Evolutionary conservation across 352 stramenopile genomes (phyloP).

Genomic region (Phytophthora multivora): DNA sequence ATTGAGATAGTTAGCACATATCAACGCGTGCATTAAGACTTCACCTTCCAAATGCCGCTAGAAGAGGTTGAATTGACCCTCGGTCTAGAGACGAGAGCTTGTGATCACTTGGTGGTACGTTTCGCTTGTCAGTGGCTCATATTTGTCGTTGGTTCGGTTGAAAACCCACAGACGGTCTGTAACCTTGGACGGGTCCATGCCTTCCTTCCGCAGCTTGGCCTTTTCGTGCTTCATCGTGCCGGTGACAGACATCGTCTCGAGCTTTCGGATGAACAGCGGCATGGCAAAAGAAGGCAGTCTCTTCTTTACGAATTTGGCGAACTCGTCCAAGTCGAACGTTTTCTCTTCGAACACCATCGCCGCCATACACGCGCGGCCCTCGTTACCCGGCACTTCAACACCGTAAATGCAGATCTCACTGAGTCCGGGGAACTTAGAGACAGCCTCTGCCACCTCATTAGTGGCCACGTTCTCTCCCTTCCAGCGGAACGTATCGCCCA

Average conservation of each 20-base stretch:
- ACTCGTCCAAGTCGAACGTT: constrained; percentile 58
- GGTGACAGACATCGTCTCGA: constrained; percentile 78
- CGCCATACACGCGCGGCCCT: constrained; percentile 85
- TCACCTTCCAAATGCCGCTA: background rate
- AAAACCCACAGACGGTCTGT: constrained; percentile 65
- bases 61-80: no score
- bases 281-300: constrained; percentile 71
- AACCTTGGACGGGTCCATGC: constrained; percentile 70
- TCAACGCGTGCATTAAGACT: background rate
- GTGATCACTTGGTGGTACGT: constrained; percentile 63
- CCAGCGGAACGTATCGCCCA: constrained; percentile 94
- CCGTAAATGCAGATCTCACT: constrained; percentile 83
- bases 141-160: constrained; percentile 51
- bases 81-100: constrained; percentile 53
- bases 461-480: constrained; percentile 94
- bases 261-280: constrained; percentile 85
- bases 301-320: constrained; percentile 56
- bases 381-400: constrained; percentile 69
- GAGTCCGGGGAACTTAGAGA: constrained; percentile 79
- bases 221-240: constrained; percentile 94
- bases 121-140: constrained; percentile 58
- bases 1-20: constrained; percentile 10
- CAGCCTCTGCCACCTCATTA: constrained; percentile 84
- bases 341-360: constrained; percentile 82
- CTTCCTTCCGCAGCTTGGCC: constrained; percentile 83